Base-by-base conservation (phyloP, 208 protist genomes). In the Phytomonas serpens region DNA sequence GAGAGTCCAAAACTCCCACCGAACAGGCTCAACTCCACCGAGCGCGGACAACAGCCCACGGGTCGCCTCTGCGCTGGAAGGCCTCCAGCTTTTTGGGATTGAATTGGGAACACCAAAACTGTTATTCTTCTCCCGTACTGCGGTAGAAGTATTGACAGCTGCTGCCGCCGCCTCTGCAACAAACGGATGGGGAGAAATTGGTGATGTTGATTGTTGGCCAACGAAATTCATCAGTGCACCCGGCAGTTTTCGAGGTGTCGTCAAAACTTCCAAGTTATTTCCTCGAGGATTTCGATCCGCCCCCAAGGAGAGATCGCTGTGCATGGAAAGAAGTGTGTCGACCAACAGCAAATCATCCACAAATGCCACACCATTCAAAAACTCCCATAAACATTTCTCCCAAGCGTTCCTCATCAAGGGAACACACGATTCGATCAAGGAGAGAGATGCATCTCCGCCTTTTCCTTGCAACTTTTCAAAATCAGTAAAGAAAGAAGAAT, bases 121-220 rank as follows among this genome's bases (percentile, higher is more conserved):
- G 47, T 57, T 57, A 27, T 16, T 57, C 27, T 57, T 57, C 23
- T 27, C 47, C 47, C 47, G 27, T 6, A n/a, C 62, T 34, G 62
- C 33, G 13, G 62, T 27, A 33, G 10, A 16, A 19, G 62, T 66
- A 33, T 7, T 33, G 4, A 29, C 62, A 66, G 62, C 62, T n/a
- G 62, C 62, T 38, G 62, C 29, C 27, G 62, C 62, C 30, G 62
- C 62, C 19, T 66, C 62, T 66, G 29, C 23, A 11, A 57, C 19
- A 57, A 57, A 27, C 19, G 7, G 27, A 57, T 7, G 47, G 47
- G 47, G 47, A 27, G 47, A 57, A 57, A 27, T 57, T 57, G 47
- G 47, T 6, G 47, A 57, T 19, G 47, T 57, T 57, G 47, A 27
- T 57, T 57, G 47, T 7, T 23, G 47, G 19, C 47, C 47, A 57